A percentile compares a stretch with the other conserved stretches of the same genome.
Conservation (phyloP, 1,284 basidiomycete species). For the Boletus nobilissimus region DNA sequence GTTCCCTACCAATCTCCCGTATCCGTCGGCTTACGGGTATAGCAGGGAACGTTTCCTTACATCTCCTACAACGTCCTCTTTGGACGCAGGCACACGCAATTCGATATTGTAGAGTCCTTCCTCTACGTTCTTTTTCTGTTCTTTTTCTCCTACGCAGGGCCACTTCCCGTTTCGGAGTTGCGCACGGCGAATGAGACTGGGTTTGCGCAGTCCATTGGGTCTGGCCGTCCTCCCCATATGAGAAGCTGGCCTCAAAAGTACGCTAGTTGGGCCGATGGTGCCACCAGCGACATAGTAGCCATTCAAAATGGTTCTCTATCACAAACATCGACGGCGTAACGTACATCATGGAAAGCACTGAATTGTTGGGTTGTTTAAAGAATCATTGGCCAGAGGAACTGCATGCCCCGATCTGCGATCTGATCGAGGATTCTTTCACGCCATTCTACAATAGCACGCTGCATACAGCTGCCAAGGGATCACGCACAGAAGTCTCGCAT, state of each 20-base stretch:
- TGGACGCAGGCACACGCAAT: not conserved
- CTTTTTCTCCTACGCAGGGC: not conserved
- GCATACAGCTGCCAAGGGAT: no score
- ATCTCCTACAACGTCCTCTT: not conserved
- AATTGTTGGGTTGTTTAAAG: not conserved
- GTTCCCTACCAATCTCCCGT: not conserved
- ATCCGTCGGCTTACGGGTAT: not conserved
- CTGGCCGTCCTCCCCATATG: not conserved
- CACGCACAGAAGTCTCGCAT: no score
- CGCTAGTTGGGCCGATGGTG: not conserved
- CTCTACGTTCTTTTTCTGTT: not conserved
- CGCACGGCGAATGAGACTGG: no score
- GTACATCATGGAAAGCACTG: not conserved
- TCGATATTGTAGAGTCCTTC: not conserved
- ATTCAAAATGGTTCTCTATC: not conserved
- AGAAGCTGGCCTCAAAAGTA: not conserved
- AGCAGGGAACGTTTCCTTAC: not conserved
- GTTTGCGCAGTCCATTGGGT: no score
- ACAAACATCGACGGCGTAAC: not conserved
- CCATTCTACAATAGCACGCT: no score
- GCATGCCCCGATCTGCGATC: not conserved
- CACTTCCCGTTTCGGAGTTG: conserved; percentile 18
- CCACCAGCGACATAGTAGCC: not conserved
- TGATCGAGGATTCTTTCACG: not conserved
- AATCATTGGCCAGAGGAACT: conserved; percentile 2